These are phyloP conservation scores for Schizothecium vesticola DNA, from an alignment of 495 filamentous ascomycete genomes.

Conservation along the genomic window DNA sequence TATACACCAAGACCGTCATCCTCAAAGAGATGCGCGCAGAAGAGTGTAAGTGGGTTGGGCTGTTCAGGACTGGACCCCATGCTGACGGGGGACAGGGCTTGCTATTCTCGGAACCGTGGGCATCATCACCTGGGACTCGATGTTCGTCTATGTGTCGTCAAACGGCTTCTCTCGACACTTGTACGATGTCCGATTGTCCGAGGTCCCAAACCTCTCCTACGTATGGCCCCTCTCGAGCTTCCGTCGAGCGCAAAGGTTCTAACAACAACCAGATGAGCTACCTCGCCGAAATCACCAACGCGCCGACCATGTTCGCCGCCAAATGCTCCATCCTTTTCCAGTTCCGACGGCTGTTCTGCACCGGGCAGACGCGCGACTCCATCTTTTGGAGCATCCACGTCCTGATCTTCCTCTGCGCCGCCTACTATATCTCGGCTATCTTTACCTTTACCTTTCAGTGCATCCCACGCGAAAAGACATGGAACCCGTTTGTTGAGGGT, in stretches of 20 bases:
- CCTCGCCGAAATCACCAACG: constrained; percentile 23
- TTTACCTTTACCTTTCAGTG: constrained; percentile 29
- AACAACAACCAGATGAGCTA: constrained; percentile 14
- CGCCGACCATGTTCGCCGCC: constrained; percentile 22
- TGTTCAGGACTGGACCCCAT: not conserved
- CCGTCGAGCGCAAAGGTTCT: not conserved
- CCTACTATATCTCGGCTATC: constrained; percentile 22
- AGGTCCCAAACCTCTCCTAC: constrained; percentile 16
- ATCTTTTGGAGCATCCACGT: constrained; percentile 28
- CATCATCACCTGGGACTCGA: constrained; percentile 23
- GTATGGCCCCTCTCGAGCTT: not conserved
- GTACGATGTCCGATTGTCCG: constrained; percentile 18
- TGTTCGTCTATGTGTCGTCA: constrained; percentile 20
- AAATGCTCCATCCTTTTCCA: constrained; percentile 26
- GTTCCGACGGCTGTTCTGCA: constrained; percentile 22
- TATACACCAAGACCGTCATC: constrained; percentile 20
- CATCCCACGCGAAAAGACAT: constrained; percentile 23
- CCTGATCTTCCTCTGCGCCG: constrained; percentile 23
- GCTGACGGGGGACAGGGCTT: not conserved
- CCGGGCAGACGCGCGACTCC: constrained; percentile 17
- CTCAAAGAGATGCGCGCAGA: constrained; percentile 18
- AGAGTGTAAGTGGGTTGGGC: constrained; percentile 11
- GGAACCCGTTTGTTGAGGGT: constrained; percentile 21
- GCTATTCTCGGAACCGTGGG: constrained; percentile 9
- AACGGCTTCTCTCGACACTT: constrained; percentile 22